These are phyloP conservation scores for Kuraishia hungarica DNA, from an alignment of 805 yeast genomes.

Conservation along the genomic window DNA sequence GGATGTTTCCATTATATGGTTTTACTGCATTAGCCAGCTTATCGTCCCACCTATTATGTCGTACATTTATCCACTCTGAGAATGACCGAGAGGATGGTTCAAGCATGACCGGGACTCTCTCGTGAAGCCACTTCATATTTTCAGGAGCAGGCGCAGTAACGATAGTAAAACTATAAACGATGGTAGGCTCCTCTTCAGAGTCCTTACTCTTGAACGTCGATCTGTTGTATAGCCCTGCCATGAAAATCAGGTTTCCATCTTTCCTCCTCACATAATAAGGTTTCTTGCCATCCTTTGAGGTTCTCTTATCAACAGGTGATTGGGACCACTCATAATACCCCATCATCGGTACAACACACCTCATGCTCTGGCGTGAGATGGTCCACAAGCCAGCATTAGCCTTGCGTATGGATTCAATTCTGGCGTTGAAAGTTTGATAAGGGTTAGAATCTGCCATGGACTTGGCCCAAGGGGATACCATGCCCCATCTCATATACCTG, in stretches of 20 bases:
- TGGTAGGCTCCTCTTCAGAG: conserved; percentile 15
- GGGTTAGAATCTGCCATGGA: conserved; percentile 22
- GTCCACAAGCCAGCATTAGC: conserved; percentile 51
- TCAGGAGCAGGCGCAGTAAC: conserved; percentile 66
- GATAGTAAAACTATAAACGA: conserved; percentile 49
- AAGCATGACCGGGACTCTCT: conserved; percentile 69
- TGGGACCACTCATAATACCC: conserved; percentile 83
- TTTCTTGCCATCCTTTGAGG: conserved; percentile 27
- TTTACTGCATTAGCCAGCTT: conserved; percentile 32
- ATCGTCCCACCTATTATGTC: conserved; percentile 25
- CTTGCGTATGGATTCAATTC: conserved; percentile 48
- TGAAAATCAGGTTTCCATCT: conserved; percentile 43
- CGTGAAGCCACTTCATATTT: conserved; percentile 60
- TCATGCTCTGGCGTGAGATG: conserved; percentile 29
- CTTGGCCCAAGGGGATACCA: conserved; percentile 61
- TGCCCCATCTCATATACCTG: conserved; percentile 71
- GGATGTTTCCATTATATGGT: conserved; percentile 22
- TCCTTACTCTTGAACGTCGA: conserved; percentile 1
- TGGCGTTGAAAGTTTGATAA: conserved; percentile 63
- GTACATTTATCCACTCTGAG: conserved; percentile 53
- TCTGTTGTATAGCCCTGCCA: conserved; percentile 49
- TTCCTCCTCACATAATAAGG: conserved; percentile 62
- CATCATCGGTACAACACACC: conserved; percentile 72
- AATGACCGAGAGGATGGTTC: conserved; percentile 51
- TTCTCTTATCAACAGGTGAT: conserved; percentile 11